A percentile compares a stretch with the other conserved stretches of the same genome.
Evolutionary conservation across 2,329 filamentous ascomycete genomes (phyloP).

Genomic region (Verticillium nubilum): DNA sequence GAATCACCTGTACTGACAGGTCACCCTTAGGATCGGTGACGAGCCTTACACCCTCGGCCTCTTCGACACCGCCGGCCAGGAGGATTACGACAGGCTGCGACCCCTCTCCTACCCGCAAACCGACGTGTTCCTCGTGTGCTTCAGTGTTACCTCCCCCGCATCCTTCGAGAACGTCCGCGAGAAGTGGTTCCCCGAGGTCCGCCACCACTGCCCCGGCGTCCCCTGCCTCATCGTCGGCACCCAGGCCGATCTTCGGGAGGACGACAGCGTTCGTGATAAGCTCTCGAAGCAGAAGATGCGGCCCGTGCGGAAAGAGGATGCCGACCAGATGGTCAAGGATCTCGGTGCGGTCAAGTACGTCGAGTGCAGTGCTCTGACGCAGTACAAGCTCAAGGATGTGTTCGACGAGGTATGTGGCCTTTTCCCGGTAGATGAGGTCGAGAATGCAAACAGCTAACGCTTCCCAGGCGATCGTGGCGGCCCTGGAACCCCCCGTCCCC

Average conservation of each 20-base stretch:
- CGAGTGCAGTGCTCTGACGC: conserved; percentile 94
- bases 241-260: conserved; percentile 92
- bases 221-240: conserved; percentile 97
- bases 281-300: conserved; percentile 93
- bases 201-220: conserved; percentile 96
- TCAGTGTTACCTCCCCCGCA: conserved; percentile 93
- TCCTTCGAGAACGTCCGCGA: conserved; percentile 99
- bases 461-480: conserved; percentile 83
- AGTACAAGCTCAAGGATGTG: conserved; percentile 98
- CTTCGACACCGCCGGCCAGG: conserved; percentile 98
- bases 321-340: conserved; percentile 94
- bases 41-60: conserved; percentile 96
- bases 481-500: conserved; percentile 77
- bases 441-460: conserved; percentile 11
- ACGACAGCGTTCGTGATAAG: conserved; percentile 82
- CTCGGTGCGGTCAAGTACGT: conserved; percentile 98
- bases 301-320: conserved; percentile 86
- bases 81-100: conserved; percentile 97
- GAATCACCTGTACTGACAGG: not conserved
- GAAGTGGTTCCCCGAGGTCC: conserved; percentile 98
- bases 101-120: conserved; percentile 97
- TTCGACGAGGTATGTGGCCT: conserved; percentile 81
- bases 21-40: conserved; percentile 78
- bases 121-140: conserved; percentile 98
- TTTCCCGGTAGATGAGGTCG: not conserved